These are phyloP conservation scores for Trichoderma orchidacearum DNA, from an alignment of 495 filamentous ascomycete species.

Conservation along the genomic window DNA sequence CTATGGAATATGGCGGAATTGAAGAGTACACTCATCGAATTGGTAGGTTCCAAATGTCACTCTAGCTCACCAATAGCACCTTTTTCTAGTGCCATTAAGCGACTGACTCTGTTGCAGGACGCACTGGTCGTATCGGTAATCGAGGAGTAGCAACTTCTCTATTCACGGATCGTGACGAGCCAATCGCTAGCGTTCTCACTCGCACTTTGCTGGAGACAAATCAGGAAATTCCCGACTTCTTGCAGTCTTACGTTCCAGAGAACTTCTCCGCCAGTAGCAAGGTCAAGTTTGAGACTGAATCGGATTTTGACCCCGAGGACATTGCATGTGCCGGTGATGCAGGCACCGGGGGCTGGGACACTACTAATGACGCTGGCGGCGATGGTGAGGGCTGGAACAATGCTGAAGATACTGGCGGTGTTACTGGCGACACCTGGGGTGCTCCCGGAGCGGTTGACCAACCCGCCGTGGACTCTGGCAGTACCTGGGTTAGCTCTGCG, in stretches of 20 bases:
- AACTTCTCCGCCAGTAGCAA: conserved; percentile 22
- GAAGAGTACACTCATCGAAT: conserved; percentile 91
- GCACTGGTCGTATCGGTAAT: conserved; percentile 89
- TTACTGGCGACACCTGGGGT: neutral
- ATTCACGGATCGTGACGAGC: conserved; percentile 54
- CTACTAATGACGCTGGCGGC: neutral
- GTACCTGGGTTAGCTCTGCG: neutral
- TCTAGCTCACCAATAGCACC: neutral
- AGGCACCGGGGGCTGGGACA: conserved; percentile 7
- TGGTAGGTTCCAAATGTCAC: conserved; percentile 37
- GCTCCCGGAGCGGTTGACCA: neutral
- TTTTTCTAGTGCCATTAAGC: neutral
- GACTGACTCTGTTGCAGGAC: conserved; percentile 40
- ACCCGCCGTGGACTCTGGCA: neutral
- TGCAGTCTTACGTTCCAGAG: conserved; percentile 46
- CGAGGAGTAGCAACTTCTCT: conserved; percentile 78
- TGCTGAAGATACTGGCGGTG: neutral
- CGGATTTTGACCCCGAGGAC: conserved; percentile 38
- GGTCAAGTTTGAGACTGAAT: conserved; percentile 49
- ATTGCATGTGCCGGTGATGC: conserved; percentile 7
- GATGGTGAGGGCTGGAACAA: neutral
- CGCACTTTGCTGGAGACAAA: conserved; percentile 68
- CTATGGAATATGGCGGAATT: conserved; percentile 61
- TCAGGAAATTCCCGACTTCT: conserved; percentile 71
- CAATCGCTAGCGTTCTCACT: conserved; percentile 54